Evolutionary conservation across 768 basidiomycete species (phyloP).

Genomic region (Pholiota microspora): DNA sequence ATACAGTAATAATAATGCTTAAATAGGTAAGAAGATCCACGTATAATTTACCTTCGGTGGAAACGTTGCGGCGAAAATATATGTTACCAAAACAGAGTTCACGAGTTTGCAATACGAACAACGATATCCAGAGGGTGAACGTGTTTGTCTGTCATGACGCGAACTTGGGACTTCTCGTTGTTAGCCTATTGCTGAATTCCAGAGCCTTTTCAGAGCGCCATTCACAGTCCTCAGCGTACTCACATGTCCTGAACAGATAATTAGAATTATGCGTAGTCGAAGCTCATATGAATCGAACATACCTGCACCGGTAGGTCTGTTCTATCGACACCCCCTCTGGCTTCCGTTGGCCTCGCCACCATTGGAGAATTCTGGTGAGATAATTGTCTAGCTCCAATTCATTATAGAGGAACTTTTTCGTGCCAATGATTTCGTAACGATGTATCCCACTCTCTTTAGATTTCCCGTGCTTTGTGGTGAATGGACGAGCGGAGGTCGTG

Average conservation of each 20-base stretch:
- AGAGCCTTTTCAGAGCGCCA: conserved; percentile 64
- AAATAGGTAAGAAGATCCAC: too few relatives aligned
- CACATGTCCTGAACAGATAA: conserved; percentile 51
- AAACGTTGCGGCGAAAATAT: too few relatives aligned
- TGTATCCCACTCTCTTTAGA: conserved; percentile 16
- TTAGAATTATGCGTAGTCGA: neutral
- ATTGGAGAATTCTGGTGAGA: conserved; percentile 54
- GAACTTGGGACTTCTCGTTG: too few relatives aligned
- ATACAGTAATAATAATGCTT: too few relatives aligned
- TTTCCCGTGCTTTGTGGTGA: neutral
- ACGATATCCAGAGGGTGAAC: too few relatives aligned
- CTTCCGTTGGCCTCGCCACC: conserved; percentile 73
- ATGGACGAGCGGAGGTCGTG: neutral
- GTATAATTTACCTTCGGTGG: too few relatives aligned
- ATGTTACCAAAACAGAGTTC: too few relatives aligned
- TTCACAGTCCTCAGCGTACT: conserved; percentile 75
- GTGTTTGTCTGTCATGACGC: too few relatives aligned
- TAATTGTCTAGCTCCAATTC: conserved; percentile 49
- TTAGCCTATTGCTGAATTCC: conserved; percentile 28
- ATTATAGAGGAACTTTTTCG: conserved; percentile 55
- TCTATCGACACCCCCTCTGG: conserved; percentile 68
- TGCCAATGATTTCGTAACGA: conserved; percentile 57
- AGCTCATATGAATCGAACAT: conserved; percentile 28
- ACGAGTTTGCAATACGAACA: too few relatives aligned
- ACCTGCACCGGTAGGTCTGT: conserved; percentile 66